Conservation (phyloP, 2,329 filamentous ascomycete genomes). For the Elsinoe necatrix region DNA sequence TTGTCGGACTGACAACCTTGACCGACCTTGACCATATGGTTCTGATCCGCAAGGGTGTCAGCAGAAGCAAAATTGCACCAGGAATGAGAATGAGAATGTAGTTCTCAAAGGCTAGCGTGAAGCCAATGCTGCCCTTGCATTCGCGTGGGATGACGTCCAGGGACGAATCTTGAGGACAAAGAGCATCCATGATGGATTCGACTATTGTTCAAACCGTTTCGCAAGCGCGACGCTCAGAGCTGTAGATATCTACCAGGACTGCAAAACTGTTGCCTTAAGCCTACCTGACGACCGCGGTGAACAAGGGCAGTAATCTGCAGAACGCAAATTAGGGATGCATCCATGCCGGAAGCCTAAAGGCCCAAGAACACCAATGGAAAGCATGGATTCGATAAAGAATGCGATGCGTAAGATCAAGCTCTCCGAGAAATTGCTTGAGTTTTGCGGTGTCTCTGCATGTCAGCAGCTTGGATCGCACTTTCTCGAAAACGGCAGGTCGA, state of each 20-base stretch:
- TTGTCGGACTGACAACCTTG: conserved; percentile 21
- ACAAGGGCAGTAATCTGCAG: background rate
- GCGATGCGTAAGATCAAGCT: background rate
- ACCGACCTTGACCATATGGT: conserved; percentile 22
- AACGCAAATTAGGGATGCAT: background rate
- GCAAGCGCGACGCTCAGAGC: background rate
- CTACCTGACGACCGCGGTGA: background rate
- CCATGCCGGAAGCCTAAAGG: background rate
- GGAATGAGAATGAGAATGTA: conserved; percentile 25
- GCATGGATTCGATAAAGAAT: background rate
- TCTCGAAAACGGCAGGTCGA: conserved; percentile 3
- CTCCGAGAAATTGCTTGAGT: conserved; percentile 3
- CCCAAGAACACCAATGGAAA: background rate
- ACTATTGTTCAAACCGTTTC: background rate
- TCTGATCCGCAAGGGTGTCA: conserved; percentile 25
- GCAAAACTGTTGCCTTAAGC: conserved; percentile 10
- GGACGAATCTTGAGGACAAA: conserved; percentile 9
- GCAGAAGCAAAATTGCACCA: conserved; percentile 22
- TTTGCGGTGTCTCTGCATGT: conserved; percentile 9
- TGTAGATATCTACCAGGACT: background rate
- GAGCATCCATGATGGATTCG: background rate
- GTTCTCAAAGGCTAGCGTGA: conserved; percentile 27
- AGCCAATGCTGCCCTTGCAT: conserved; percentile 23
- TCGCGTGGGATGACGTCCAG: conserved; percentile 9
- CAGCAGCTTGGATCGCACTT: conserved; percentile 7